Base-by-base conservation (phyloP, 805 yeast species). In the Myxozyma lipomycoides region DNA sequence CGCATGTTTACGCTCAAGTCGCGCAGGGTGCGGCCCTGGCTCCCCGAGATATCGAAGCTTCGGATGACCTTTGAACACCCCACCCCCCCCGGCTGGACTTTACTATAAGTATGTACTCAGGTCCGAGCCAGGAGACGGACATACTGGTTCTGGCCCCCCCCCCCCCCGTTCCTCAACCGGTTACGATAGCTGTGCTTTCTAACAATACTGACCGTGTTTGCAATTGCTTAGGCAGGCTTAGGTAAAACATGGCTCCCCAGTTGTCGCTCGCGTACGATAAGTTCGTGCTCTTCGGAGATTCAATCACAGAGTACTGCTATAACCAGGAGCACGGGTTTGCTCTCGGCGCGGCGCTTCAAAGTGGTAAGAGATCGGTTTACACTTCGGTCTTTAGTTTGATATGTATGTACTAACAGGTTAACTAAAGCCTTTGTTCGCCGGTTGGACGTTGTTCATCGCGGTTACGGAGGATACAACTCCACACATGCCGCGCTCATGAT, bases 381-480 rank as follows among this genome's bases (percentile, higher is more conserved):
- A 35, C 18, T 10, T n/a, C 18, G 38, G 38, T 15, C 19, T 35
- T 35, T 7, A 6, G 6, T 35, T 15, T 7, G 18, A n/a, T 12
- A 21, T 35, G 38, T 35, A n/a, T 17, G 17, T 22, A 25, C 22
- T 15, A 15, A 28, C 17, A 5, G n/a, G 18, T 18, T 30, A n/a
- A n/a, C n/a, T n/a, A n/a, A n/a, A 55, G 49, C 32, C 36, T 68
- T 86, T 63, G 67, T 73, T 1, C 73, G 95, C 40, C 78, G 74
- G 62, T 59, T 86, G 41, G 91, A 86, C 57, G 70, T 90, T 2
- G 62, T 88, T 1, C 81, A 78, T 37, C 71, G 95, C 51, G 97
- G 97, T 0, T 86, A 71, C 61, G 64, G 80, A 1, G 96, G 97
- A 0, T 89, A 86, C 69, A 86, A 76, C 59, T 69, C 89, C 0